A percentile compares a stretch with the other conserved stretches of the same genome.
Conservation (phyloP, 169 alveolate genomes). For the Cryptosporidium andersoni region DNA sequence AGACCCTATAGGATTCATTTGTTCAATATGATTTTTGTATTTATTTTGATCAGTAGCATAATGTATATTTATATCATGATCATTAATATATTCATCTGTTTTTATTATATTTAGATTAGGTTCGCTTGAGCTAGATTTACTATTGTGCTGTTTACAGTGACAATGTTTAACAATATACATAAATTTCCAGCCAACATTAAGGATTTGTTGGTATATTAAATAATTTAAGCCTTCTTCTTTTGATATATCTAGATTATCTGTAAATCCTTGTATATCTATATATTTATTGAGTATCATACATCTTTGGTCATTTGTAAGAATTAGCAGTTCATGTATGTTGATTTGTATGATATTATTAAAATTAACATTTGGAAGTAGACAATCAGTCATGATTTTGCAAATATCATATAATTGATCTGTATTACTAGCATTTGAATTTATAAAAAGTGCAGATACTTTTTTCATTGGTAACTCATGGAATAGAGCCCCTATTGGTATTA, state of each 20-base stretch:
- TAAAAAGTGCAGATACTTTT: slow-evolving; percentile 29
- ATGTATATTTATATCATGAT: too few relatives aligned
- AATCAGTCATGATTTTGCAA: slow-evolving; percentile 16
- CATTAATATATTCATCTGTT: background rate
- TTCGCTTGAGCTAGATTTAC: background rate
- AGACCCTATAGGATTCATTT: too few relatives aligned
- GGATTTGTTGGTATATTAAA: background rate
- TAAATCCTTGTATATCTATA: background rate
- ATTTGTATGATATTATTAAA: slow-evolving; percentile 19
- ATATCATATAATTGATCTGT: slow-evolving; percentile 40
- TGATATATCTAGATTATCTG: too few relatives aligned
- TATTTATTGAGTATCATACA: slow-evolving; percentile 21
- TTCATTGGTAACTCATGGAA: slow-evolving; percentile 23
- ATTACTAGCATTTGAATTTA: slow-evolving; percentile 20
- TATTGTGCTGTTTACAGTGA: background rate
- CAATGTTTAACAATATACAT: slow-evolving; percentile 7
- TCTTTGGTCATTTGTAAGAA: slow-evolving; percentile 35
- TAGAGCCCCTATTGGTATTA: slow-evolving; percentile 16
- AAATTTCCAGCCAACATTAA: background rate
- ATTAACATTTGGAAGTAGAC: background rate
- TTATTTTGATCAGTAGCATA: too few relatives aligned
- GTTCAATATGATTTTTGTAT: too few relatives aligned
- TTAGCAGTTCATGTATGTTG: slow-evolving; percentile 34
- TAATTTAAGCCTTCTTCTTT: too few relatives aligned
- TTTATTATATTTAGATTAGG: background rate